Evolutionary conservation across 1,139 yeast genomes (phyloP).

Genomic region (Geotrichum cucujoidarum): DNA sequence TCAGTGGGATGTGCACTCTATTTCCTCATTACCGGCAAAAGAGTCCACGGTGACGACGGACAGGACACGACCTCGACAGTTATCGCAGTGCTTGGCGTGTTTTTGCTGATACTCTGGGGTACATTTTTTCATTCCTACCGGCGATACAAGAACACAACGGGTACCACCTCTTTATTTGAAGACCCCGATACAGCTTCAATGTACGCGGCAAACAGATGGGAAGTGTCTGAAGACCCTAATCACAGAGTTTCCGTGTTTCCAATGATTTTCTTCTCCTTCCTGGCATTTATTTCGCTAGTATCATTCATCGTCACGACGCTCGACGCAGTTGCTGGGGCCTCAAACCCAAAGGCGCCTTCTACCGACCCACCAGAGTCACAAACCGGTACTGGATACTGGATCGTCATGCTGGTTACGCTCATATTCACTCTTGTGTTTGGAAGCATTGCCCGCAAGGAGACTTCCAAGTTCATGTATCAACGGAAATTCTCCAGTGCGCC

Average conservation of each 20-base stretch:
- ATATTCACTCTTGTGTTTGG: neutral
- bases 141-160: neutral
- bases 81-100: neutral
- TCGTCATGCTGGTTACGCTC: neutral
- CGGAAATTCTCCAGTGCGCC: conserved; percentile 1
- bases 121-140: neutral
- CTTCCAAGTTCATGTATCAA: neutral
- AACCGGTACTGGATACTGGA: too few relatives aligned
- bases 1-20: neutral
- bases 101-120: neutral
- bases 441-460: neutral
- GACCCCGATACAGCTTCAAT: neutral
- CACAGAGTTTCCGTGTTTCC: neutral
- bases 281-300: neutral
- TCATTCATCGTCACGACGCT: neutral
- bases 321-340: neutral
- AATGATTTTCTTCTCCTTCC: neutral
- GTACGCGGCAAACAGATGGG: neutral
- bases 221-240: neutral
- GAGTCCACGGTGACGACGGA: conserved; percentile 7
- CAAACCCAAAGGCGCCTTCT: neutral
- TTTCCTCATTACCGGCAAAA: neutral
- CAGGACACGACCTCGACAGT: neutral
- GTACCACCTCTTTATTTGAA: neutral
- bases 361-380: neutral